These are phyloP conservation scores for Starmerella roubikii DNA, from an alignment of 805 yeast species.

Conservation along the genomic window DNA sequence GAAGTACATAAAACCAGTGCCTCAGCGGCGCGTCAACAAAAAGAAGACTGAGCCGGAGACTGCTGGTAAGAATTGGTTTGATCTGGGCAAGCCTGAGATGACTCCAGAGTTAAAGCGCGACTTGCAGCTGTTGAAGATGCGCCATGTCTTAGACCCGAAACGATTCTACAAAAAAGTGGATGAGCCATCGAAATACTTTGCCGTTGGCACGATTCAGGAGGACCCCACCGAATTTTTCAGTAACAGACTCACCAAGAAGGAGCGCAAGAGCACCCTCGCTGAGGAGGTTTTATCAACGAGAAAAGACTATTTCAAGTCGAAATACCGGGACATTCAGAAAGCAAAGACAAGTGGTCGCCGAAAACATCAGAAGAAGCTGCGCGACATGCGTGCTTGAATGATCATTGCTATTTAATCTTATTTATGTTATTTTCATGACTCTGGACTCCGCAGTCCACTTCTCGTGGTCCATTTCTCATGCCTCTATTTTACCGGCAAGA, in stretches of 20 bases:
- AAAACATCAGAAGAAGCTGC: slow-evolving; percentile 48
- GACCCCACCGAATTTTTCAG: slow-evolving; percentile 69
- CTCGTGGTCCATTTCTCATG: too few relatives aligned
- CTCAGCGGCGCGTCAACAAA: slow-evolving; percentile 21
- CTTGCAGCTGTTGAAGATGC: slow-evolving; percentile 60
- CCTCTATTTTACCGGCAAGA: slow-evolving; percentile 13
- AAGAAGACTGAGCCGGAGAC: slow-evolving; percentile 22
- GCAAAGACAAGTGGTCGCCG: slow-evolving; percentile 52
- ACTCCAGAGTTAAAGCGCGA: slow-evolving; percentile 66
- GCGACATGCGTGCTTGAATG: slow-evolving; percentile 36
- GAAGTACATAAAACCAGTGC: slow-evolving; percentile 14
- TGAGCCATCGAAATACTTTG: slow-evolving; percentile 61
- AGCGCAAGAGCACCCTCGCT: slow-evolving; percentile 64
- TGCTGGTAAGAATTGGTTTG: slow-evolving; percentile 63
- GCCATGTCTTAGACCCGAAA: slow-evolving; percentile 89
- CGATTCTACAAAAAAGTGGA: slow-evolving; percentile 78
- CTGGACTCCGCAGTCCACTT: too few relatives aligned
- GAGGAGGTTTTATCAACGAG: slow-evolving; percentile 55
- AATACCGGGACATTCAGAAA: slow-evolving; percentile 65
- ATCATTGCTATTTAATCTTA: background rate
- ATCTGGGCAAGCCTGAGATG: slow-evolving; percentile 60
- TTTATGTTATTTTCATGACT: background rate
- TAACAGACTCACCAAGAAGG: slow-evolving; percentile 49
- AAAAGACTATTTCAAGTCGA: slow-evolving; percentile 70
- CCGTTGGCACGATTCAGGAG: slow-evolving; percentile 77